A percentile compares a stretch with the other conserved stretches of the same genome.
Evolutionary conservation across 495 filamentous ascomycete genomes (phyloP).

Genomic region (Aspergillus coremiiformis): DNA sequence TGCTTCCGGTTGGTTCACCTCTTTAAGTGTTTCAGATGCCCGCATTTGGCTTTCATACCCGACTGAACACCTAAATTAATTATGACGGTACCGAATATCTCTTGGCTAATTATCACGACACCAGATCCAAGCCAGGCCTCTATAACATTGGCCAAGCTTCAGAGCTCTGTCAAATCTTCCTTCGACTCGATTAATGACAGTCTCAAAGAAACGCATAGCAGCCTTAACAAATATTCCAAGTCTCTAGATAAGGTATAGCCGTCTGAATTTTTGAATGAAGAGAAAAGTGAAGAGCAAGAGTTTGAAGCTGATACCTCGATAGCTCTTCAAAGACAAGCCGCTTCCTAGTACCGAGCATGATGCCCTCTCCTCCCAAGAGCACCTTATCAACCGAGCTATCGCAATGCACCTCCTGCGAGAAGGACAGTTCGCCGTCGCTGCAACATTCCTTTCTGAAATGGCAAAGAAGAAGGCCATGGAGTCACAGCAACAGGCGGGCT

Average conservation of each 20-base stretch:
- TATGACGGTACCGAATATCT: neutral
- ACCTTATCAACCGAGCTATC: constrained; percentile 83
- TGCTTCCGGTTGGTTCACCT: constrained; percentile 47
- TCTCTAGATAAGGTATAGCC: constrained; percentile 64
- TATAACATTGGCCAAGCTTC: constrained; percentile 69
- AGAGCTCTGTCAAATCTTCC: constrained; percentile 69
- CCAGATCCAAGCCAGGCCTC: constrained; percentile 63
- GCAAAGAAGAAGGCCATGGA: constrained; percentile 23
- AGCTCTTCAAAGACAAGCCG: constrained; percentile 72
- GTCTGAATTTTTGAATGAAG: neutral
- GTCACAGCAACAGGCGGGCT: constrained; percentile 7
- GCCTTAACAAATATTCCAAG: constrained; percentile 73
- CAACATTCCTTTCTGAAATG: constrained; percentile 67
- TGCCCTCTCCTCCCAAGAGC: constrained; percentile 64
- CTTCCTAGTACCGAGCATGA: constrained; percentile 73
- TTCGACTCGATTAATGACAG: constrained; percentile 72
- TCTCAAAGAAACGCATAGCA: constrained; percentile 70
- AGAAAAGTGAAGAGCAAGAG: neutral
- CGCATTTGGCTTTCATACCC: neutral
- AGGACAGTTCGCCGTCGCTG: constrained; percentile 82
- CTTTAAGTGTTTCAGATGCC: constrained; percentile 1
- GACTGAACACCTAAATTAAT: neutral
- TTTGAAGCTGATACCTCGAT: neutral
- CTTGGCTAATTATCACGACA: constrained; percentile 12
- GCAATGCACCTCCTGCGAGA: constrained; percentile 94